phyloP scores from a whole-genome alignment of 495 filamentous ascomycete genomes.

The Jackrogersella minutella region DNA sequence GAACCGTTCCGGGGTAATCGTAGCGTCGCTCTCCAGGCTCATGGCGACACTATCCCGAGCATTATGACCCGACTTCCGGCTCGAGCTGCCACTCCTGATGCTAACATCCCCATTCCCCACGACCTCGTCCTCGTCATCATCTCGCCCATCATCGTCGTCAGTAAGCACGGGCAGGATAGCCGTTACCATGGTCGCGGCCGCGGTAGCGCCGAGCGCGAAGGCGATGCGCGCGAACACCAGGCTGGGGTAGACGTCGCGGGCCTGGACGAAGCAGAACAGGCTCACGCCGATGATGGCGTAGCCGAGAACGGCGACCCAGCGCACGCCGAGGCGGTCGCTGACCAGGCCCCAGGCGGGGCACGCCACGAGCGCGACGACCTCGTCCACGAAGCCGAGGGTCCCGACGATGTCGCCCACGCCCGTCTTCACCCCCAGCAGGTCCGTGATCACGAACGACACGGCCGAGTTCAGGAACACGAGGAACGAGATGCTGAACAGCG shows the following conservation, averaged over 20 bases:
- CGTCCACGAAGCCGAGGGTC: constrained; percentile 94
- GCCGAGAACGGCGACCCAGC: constrained; percentile 78
- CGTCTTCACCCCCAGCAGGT: constrained; percentile 78
- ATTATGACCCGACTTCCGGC: constrained; percentile 28
- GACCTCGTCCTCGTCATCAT: constrained; percentile 35
- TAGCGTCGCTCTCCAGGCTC: constrained; percentile 69
- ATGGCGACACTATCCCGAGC: constrained; percentile 53
- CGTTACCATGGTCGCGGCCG: constrained; percentile 95
- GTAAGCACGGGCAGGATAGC: constrained; percentile 91
- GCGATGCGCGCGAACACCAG: constrained; percentile 84
- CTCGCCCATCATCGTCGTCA: constrained; percentile 45
- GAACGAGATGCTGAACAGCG: constrained; percentile 95
- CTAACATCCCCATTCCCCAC: constrained; percentile 22
- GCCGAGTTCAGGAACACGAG: constrained; percentile 96
- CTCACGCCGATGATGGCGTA: constrained; percentile 81
- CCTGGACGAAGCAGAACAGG: constrained; percentile 83
- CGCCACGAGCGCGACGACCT: constrained; percentile 87
- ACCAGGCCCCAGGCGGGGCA: constrained; percentile 92
- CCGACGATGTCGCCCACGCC: constrained; percentile 90
- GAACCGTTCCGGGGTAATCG: constrained; percentile 66
- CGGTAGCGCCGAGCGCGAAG: constrained; percentile 90
- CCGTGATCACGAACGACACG: constrained; percentile 92
- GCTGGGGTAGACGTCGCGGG: constrained; percentile 87
- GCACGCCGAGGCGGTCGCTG: constrained; percentile 88
- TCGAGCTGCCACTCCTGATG: constrained; percentile 6